Conservation (phyloP, 306 rosid genomes). For the Oxytropis ochrocephala region DNA sequence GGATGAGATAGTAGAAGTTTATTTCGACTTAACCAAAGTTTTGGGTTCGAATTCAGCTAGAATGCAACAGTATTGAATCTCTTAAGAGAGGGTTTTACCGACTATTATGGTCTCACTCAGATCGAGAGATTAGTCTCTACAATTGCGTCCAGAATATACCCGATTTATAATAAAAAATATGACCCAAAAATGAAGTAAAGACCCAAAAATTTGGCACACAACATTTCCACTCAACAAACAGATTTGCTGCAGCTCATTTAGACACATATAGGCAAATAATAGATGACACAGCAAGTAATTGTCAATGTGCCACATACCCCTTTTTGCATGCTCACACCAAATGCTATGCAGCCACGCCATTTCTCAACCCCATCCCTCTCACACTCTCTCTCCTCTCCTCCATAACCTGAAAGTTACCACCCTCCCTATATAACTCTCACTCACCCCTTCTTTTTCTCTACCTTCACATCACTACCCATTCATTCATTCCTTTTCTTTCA, state of each 20-base stretch:
- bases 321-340: slow-evolving; percentile 71
- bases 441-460: slow-evolving; percentile 9
- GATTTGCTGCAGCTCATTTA: not conserved
- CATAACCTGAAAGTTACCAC: not conserved
- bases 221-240: not conserved
- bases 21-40: too few relatives aligned
- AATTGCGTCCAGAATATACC: too few relatives aligned
- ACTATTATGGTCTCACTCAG: too few relatives aligned
- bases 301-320: slow-evolving; percentile 62
- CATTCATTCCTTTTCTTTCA: not conserved
- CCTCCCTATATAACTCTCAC: slow-evolving; percentile 20
- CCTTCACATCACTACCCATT: not conserved
- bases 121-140: too few relatives aligned
- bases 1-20: too few relatives aligned
- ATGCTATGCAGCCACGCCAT: slow-evolving; percentile 56
- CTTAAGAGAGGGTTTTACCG: too few relatives aligned
- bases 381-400: slow-evolving; percentile 9
- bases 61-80: too few relatives aligned
- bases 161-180: too few relatives aligned
- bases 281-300: slow-evolving; percentile 17
- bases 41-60: too few relatives aligned
- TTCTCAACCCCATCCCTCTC: not conserved
- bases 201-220: slow-evolving; percentile 11
- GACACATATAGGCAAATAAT: not conserved
- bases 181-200: slow-evolving; percentile 3